Evolutionary conservation across 805 yeast genomes (phyloP), one percentile per base, ranked within the genome.

Genomic region (Sugiyamaella marilandica): DNA sequence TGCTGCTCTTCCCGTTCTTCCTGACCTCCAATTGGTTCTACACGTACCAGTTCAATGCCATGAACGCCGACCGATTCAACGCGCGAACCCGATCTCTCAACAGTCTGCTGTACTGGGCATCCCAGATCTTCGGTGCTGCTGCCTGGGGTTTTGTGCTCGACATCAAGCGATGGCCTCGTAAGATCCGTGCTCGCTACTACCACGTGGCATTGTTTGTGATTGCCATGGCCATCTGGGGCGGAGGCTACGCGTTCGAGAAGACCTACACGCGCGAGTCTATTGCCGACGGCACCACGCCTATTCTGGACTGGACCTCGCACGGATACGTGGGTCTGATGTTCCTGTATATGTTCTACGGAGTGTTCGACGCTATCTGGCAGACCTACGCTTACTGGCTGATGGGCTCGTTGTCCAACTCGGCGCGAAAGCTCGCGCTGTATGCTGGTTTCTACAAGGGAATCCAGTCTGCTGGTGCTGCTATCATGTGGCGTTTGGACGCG

Each of bases 1-100:
- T 75, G 46, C 64, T 76, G 24, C 60, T 80, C 64, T 76, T 82
- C 73, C 86, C 86, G 43, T 74, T 80, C 78, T 82, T 81, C 64
- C 77, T 79, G 58, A 74, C 83, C 29, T 79, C 85, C 35, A 82
- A 82, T 70, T 82, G 82, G 82, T 82, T 80, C 70, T 80, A 80
- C 72, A 78, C 85, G 45, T 82, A 82, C 66, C 84, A 82, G 67
- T 81, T 78, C 61, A 80, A 80, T 64, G 80, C 77, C 54, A 72
- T 76, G 66, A 81, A 81, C 62, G 78, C 76, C 39, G 78, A 77
- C 18, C 69, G 77, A 47, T 82, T 82, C 68, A 80, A 76, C 60
- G 65, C 81, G 54, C 74, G 85, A 65, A 79, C 86, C 18, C 74
- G 86, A 59, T 78, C 85, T 2, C 74, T 82, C 62, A 82, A 82